These are phyloP conservation scores for Dysphania ambrosioides DNA, from an alignment of 148 eudicot genomes.

Conservation along the genomic window DNA sequence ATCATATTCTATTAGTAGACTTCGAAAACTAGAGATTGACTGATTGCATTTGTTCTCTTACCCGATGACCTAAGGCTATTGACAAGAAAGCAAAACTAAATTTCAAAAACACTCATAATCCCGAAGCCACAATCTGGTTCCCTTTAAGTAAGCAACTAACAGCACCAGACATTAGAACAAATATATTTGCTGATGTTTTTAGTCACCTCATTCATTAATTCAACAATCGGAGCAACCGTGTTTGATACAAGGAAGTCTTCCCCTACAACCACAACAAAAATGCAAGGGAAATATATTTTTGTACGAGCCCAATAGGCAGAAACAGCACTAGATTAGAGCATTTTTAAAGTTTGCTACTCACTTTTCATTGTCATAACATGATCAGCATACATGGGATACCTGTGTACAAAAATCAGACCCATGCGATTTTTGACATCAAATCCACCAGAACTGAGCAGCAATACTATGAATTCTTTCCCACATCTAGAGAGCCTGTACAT, in stretches of 20 bases:
- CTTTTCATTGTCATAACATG: not conserved
- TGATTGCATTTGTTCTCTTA: too few relatives aligned
- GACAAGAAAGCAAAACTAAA: too few relatives aligned
- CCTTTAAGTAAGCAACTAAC: too few relatives aligned
- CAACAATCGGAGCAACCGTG: not conserved
- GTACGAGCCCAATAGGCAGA: not conserved
- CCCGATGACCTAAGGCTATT: too few relatives aligned
- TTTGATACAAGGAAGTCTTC: not conserved
- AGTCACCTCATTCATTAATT: not conserved
- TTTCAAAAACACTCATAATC: too few relatives aligned
- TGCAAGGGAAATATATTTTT: conserved; percentile 11
- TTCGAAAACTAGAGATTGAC: too few relatives aligned
- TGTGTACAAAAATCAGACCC: conserved; percentile 17
- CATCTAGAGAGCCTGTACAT: conserved; percentile 22
- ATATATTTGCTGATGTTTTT: not conserved
- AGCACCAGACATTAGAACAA: too few relatives aligned
- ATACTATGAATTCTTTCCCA: conserved; percentile 1
- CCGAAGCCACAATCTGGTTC: too few relatives aligned
- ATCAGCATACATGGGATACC: conserved; percentile 11
- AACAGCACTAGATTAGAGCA: not conserved
- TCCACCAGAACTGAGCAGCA: not conserved
- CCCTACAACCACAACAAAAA: conserved; percentile 13
- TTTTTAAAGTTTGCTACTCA: not conserved
- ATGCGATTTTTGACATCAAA: not conserved
- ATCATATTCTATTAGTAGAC: too few relatives aligned